Evolutionary conservation across 352 stramenopile genomes (phyloP), one percentile per base, ranked within the genome.

Genomic region (Pythium phragmiticola): DNA sequence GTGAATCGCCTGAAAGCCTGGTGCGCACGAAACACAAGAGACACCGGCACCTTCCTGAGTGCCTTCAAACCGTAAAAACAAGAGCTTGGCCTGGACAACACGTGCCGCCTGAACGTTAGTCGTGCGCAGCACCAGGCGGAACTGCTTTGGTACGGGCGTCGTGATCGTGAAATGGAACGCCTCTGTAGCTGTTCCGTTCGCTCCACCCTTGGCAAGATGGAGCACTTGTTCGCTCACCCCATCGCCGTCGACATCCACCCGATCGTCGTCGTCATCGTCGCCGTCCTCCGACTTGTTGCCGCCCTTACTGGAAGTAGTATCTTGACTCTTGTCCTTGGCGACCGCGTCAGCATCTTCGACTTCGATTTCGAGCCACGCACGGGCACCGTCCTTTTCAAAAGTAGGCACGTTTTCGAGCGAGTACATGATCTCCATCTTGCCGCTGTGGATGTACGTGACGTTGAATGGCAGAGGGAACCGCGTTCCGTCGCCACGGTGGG

Each of bases 361-460:
- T 63, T 92, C 78, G 14, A 92, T 62, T 64, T 90, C 82, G 23
- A 92, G 65, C 82, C 82, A 92, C n/a, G 80, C 82, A 34, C 80
- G 80, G 7, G 68, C 70, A 2, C 77, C 78, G n/a, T 84, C 73
- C 4, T 65, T 70, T 49, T 70, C 81, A 57, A 89, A 89, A 0
- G 83, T 90, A 2, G 83, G 83, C 3, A 92, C 72, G 28, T 83
- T 75, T 19, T 75, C 73, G 13, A 92, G 61, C 34, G 76, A 57
- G 54, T 92, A 92, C 34, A 80, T 92, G 26, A 92, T 33, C 59
- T 89, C 82, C 9, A 92, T 41, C 33, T 54, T 78, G 2, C 78
- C 82, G 2, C 71, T 87, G 61, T 85, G 73, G 34, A 70, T 57
- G 39, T 78, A 90, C 5, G 69, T 80, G 0, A 81, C 70, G 36